These are phyloP conservation scores for Stachybotrys chlorohalonatus DNA, from an alignment of 2,329 filamentous ascomycete species.

Conservation along the genomic window DNA sequence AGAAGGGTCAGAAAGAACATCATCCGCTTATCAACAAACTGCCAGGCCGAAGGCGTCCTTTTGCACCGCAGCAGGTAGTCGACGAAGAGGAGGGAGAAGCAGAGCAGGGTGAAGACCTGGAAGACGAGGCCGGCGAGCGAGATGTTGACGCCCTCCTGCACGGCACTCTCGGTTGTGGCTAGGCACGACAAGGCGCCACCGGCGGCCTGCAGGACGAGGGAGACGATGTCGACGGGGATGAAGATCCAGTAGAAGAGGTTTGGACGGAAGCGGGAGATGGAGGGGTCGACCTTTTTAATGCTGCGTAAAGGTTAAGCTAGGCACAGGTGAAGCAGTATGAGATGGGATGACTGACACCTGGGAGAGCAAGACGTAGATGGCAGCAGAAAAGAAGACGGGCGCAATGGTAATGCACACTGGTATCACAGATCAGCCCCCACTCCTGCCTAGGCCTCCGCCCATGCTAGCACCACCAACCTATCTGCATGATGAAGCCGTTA, in stretches of 20 bases:
- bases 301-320: constrained; percentile 2
- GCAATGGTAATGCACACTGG: constrained; percentile 22
- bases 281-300: constrained; percentile 12
- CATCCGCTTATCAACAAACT: constrained; percentile 24
- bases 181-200: constrained; percentile 35
- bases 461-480: constrained; percentile 14
- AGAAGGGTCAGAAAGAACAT: constrained; percentile 40
- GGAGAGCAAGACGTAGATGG: constrained; percentile 17
- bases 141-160: constrained; percentile 33
- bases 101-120: constrained; percentile 37
- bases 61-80: constrained; percentile 27
- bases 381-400: constrained; percentile 18
- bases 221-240: constrained; percentile 38
- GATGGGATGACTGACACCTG: constrained; percentile 13
- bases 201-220: constrained; percentile 40
- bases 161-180: constrained; percentile 18
- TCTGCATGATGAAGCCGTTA: constrained; percentile 54
- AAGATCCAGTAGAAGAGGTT: constrained; percentile 15
- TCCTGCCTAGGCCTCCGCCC: neutral
- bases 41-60: constrained; percentile 9
- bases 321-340: neutral
- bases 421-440: neutral
- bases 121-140: constrained; percentile 42
- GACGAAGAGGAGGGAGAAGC: constrained; percentile 32
- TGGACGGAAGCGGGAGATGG: constrained; percentile 12